Evolutionary conservation across 2,329 filamentous ascomycete genomes (phyloP).

Genomic region (Verticillium isaacii): DNA sequence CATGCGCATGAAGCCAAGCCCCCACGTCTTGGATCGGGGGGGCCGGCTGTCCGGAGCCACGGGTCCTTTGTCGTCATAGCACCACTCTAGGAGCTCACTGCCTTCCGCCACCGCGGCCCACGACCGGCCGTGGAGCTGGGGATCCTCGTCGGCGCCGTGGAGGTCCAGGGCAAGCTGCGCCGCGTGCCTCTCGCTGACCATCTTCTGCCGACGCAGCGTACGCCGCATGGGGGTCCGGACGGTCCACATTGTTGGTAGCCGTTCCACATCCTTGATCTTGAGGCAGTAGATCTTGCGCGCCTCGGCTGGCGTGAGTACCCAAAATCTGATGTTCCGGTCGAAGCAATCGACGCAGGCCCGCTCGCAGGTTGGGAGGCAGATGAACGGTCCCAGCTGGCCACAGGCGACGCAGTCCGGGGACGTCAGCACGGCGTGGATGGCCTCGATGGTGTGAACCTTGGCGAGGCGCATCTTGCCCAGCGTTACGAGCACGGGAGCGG

Average conservation of each 20-base stretch:
- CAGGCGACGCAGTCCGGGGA: slow-evolving; percentile 21
- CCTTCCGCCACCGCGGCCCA: slow-evolving; percentile 23
- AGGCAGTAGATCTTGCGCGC: slow-evolving; percentile 18
- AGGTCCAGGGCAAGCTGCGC: slow-evolving; percentile 22
- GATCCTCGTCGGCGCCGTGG: background rate
- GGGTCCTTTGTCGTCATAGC: background rate
- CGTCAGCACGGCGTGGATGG: slow-evolving; percentile 15
- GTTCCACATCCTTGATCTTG: slow-evolving; percentile 11
- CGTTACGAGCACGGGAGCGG: slow-evolving; percentile 17
- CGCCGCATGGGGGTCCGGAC: slow-evolving; percentile 5
- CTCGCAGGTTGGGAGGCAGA: slow-evolving; percentile 25
- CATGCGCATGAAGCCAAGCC: background rate
- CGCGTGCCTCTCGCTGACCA: slow-evolving; percentile 23
- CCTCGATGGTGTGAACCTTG: slow-evolving; percentile 13
- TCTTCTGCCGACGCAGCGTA: background rate
- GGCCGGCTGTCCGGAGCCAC: background rate
- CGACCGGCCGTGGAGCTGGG: slow-evolving; percentile 19
- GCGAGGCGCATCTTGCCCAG: slow-evolving; percentile 18
- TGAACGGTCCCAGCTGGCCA: slow-evolving; percentile 19
- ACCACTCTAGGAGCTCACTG: background rate
- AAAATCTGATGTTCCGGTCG: slow-evolving; percentile 16
- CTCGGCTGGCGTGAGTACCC: slow-evolving; percentile 14
- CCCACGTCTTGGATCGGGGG: background rate
- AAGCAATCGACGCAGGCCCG: slow-evolving; percentile 24
- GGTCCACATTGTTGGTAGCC: slow-evolving; percentile 13